These are phyloP conservation scores for Celoporthe dispersa DNA, from an alignment of 2,329 filamentous ascomycete genomes.

Conservation along the genomic window DNA sequence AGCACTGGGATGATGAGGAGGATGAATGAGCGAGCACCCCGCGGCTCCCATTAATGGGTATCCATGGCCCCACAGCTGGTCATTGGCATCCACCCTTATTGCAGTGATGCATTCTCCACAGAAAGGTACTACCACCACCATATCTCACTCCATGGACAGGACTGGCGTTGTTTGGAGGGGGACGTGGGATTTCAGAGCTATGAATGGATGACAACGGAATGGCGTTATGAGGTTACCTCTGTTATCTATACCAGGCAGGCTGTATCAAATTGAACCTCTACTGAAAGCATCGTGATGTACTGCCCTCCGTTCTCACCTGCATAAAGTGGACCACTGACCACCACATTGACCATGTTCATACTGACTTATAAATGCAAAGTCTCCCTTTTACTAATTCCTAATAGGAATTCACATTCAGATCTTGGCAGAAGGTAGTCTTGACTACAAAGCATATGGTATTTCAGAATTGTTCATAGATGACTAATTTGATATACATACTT, in stretches of 20 bases:
- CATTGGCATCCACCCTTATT: not conserved
- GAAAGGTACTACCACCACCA: not conserved
- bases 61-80: not conserved
- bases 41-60: not conserved
- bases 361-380: too few species aligned
- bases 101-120: not conserved
- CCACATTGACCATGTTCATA: not conserved
- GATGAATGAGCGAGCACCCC: slow-evolving; percentile 54
- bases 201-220: not conserved
- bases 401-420: too few species aligned
- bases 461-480: too few species aligned
- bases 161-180: not conserved
- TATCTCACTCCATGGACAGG: not conserved
- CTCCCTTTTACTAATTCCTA: too few species aligned
- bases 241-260: not conserved
- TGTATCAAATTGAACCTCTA: not conserved
- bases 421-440: too few species aligned
- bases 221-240: not conserved
- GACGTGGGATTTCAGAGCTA: not conserved
- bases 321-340: not conserved
- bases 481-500: too few species aligned
- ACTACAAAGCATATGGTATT: too few species aligned
- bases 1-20: slow-evolving; percentile 80
- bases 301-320: not conserved
- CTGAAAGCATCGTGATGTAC: not conserved